Base-by-base conservation (phyloP, 1,284 basidiomycete species). In the Coniferiporia weirii region DNA sequence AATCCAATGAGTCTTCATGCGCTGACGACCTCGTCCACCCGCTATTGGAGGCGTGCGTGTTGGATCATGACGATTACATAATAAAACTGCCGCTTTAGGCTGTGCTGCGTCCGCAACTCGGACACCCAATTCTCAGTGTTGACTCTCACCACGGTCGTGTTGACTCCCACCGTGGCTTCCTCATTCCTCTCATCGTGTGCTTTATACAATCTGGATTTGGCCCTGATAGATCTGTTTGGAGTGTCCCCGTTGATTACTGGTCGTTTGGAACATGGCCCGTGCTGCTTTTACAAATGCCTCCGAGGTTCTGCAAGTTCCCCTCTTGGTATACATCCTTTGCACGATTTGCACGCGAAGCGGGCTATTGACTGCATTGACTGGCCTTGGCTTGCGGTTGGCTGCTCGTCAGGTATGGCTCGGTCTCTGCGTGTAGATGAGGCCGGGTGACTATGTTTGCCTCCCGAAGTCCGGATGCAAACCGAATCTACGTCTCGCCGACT, bases 41-140 rank as follows among this genome's bases (percentile, higher is more conserved):
- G 51, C 38, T 20, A 60, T 60, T 60, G 59, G 59, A 43, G 34
- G 51, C 13, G 20, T 27, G 51, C 51, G 59, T 60, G 59, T 60
- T 55, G 59, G 44, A 58, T 34, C 36, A 53, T 13, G 13, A 12
- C 2, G 32, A 17, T 56, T 46, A 56, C 54, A 45, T 22, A 38
- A 56, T 34, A 2, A 36, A 12, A 19, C 22, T 56, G 13, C 54
- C 46, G 15, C 13, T 56, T 48, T 17, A 35, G 54, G 54, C 44
- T 46, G 17, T 3, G 38, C 44, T 46, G 27, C 5, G 15, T 17
- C n/a, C n/a, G n/a, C n/a, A n/a, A n/a, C n/a, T n/a, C n/a, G 17
- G 19, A 9, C 44, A n/a, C 12, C 8, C 15, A n/a, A n/a, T 45
- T 12, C 43, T 45, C 43, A 15, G n/a, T 15, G 7, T 15, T 15